phyloP scores from a whole-genome alignment of 352 stramenopile genomes.

The Phytophthora pini region DNA sequence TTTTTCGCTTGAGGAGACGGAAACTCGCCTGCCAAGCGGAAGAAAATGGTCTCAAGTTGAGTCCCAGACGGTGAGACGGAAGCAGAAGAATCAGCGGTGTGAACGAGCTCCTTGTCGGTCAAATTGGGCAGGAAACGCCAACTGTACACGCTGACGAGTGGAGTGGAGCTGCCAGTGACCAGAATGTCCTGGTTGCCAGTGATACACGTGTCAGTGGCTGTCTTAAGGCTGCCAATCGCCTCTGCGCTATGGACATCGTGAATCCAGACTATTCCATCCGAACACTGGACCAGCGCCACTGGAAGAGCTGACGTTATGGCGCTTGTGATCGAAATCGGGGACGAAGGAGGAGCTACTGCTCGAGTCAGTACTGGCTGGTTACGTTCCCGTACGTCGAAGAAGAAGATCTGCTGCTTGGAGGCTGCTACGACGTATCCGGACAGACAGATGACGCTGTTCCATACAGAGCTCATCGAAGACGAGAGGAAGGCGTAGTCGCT shows the following conservation, averaged over 20 bases:
- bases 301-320: slow-evolving; percentile 36
- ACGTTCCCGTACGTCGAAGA: slow-evolving; percentile 51
- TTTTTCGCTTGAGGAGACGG: slow-evolving; percentile 9
- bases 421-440: slow-evolving; percentile 43
- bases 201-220: slow-evolving; percentile 2
- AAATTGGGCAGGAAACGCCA: slow-evolving; percentile 28
- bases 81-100: not conserved
- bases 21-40: slow-evolving; percentile 21
- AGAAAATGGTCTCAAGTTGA: slow-evolving; percentile 26
- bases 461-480: not conserved
- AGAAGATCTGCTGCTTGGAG: slow-evolving; percentile 49
- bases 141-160: slow-evolving; percentile 32
- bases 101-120: too few species aligned
- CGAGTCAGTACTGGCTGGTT: slow-evolving; percentile 35
- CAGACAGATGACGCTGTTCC: slow-evolving; percentile 23
- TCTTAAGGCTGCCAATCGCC: slow-evolving; percentile 48
- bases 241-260: slow-evolving; percentile 55
- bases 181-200: slow-evolving; percentile 15
- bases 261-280: slow-evolving; percentile 51
- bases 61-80: not conserved
- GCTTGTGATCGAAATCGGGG: slow-evolving; percentile 23
- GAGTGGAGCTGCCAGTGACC: not conserved
- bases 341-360: slow-evolving; percentile 34
- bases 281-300: slow-evolving; percentile 49
- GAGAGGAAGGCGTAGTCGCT: slow-evolving; percentile 45